Conservation (phyloP, 371 early-diverging fungal genomes). For the Syncephalis fuscata region DNA sequence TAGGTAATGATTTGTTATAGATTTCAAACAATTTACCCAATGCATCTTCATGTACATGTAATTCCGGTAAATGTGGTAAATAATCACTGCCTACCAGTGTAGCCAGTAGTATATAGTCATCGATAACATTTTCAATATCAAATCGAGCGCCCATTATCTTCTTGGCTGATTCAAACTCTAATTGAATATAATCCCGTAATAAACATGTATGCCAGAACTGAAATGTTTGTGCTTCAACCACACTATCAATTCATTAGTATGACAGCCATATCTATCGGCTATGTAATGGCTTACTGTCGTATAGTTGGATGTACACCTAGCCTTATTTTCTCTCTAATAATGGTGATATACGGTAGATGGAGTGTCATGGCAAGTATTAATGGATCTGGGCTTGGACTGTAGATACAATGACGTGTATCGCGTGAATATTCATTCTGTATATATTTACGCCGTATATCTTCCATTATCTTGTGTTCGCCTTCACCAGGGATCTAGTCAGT, state of each 20-base stretch:
- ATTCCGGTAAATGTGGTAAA: constrained; percentile 91
- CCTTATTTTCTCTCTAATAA: constrained; percentile 90
- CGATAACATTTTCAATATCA: constrained; percentile 85
- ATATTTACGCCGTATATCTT: constrained; percentile 82
- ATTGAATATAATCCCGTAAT: constrained; percentile 81
- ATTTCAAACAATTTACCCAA: constrained; percentile 74
- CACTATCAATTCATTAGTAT: background rate
- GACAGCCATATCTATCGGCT: background rate
- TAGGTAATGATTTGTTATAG: constrained; percentile 50
- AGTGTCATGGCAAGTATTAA: constrained; percentile 98
- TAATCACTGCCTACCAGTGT: constrained; percentile 99
- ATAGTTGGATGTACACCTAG: background rate
- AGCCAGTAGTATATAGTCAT: constrained; percentile 97
- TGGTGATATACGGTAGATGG: constrained; percentile 89
- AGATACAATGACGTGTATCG: constrained; percentile 83
- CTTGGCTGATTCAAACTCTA: constrained; percentile 52
- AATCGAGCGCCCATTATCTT: constrained; percentile 43
- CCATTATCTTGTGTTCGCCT: constrained; percentile 99
- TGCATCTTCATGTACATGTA: constrained; percentile 94
- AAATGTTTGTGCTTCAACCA: background rate
- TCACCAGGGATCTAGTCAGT: constrained; percentile 83
- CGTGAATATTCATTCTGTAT: constrained; percentile 57
- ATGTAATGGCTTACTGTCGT: background rate
- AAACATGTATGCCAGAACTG: constrained; percentile 45
- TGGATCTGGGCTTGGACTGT: constrained; percentile 97